Evolutionary conservation across 2,329 filamentous ascomycete species (phyloP), one percentile per base, ranked within the genome.

Genomic region (Fusarium oligoseptatum): DNA sequence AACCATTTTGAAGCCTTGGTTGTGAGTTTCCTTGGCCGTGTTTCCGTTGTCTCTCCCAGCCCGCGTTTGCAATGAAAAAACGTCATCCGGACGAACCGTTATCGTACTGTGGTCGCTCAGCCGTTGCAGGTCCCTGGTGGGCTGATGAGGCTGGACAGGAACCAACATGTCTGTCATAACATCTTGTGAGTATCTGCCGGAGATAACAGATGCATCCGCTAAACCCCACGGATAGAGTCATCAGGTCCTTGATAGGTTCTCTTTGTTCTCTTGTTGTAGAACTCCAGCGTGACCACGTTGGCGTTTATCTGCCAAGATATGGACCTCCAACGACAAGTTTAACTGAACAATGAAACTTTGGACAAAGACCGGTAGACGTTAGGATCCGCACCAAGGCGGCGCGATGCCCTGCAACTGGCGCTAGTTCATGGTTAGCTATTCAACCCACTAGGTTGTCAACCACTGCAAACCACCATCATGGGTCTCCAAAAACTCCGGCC

Each of bases 21-120:
- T 58, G 48, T 50, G 14, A 27, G 11, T 14, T 64, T 27, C 32
- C 32, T 39, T 58, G 37, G 60, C 20, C 15, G 32, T 58, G 65
- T 41, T 58, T 50, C 24, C 24, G 14, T 48, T 68, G 45, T 73
- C 50, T 64, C 48, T 62, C 71, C 60, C 58, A 69, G 64, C 70
- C 64, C 37, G 27, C 32, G 14, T 17, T 32, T 39, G 68, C 43
- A 61, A 65, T 52, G 60, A 29, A 52, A 34, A 52, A 61, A 64
- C 55, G 64, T 60, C 71, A 73, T 60, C 27, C 14, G 58, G 50
- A 17, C 10, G 34, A 29, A 36, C 43, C 45, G 63, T 56, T 62
- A 48, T 67, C 37, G 41, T 57, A 36, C 34, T 48, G n/a, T 32
- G 14, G 22, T 48, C 27, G 17, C 56, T 63, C n/a, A 37, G n/a